A percentile compares a stretch with the other conserved stretches of the same genome.
Conservation (phyloP, 1,284 basidiomycete genomes). For the Pseudozyma thailandica region DNA sequence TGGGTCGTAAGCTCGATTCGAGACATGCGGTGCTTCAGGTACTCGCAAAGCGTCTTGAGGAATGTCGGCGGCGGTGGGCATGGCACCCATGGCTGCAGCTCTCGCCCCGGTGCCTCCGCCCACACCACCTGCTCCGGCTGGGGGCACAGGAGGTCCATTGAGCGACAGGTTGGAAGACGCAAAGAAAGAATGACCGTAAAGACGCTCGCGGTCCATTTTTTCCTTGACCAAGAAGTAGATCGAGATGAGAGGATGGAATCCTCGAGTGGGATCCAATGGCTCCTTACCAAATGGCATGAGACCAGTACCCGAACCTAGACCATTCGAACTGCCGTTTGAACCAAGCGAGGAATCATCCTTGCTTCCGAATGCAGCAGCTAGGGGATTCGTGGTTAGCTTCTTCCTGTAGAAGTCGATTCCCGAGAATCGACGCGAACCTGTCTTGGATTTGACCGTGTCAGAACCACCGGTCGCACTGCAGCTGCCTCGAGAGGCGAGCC, state of each 20-base stretch:
- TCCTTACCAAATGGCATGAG: slow-evolving; percentile 65
- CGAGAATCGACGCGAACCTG: slow-evolving; percentile 75
- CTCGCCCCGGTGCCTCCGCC: slow-evolving; percentile 18
- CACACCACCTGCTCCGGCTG: slow-evolving; percentile 7
- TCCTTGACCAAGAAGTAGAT: slow-evolving; percentile 96
- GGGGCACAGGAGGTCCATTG: slow-evolving; percentile 40
- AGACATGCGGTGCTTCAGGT: slow-evolving; percentile 61
- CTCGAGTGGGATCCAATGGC: slow-evolving; percentile 82
- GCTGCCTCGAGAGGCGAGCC: slow-evolving; percentile 33
- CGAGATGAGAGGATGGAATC: slow-evolving; percentile 92
- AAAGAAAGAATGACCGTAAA: slow-evolving; percentile 93
- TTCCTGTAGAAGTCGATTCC: slow-evolving; percentile 94
- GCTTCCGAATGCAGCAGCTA: slow-evolving; percentile 49
- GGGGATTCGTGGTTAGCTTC: slow-evolving; percentile 73
- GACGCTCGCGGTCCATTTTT: slow-evolving; percentile 90
- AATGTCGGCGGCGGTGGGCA: slow-evolving; percentile 67
- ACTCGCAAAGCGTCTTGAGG: slow-evolving; percentile 62
- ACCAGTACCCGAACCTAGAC: slow-evolving; percentile 46
- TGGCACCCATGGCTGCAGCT: slow-evolving; percentile 34
- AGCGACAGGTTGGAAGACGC: slow-evolving; percentile 84
- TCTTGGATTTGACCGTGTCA: slow-evolving; percentile 50
- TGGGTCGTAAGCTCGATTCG: slow-evolving; percentile 54
- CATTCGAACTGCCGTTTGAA: slow-evolving; percentile 33
- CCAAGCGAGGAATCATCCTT: slow-evolving; percentile 41
- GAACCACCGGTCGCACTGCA: slow-evolving; percentile 13